Conservation (phyloP, 1,284 basidiomycete genomes). For the Cutaneotrichosporon dermatis region DNA sequence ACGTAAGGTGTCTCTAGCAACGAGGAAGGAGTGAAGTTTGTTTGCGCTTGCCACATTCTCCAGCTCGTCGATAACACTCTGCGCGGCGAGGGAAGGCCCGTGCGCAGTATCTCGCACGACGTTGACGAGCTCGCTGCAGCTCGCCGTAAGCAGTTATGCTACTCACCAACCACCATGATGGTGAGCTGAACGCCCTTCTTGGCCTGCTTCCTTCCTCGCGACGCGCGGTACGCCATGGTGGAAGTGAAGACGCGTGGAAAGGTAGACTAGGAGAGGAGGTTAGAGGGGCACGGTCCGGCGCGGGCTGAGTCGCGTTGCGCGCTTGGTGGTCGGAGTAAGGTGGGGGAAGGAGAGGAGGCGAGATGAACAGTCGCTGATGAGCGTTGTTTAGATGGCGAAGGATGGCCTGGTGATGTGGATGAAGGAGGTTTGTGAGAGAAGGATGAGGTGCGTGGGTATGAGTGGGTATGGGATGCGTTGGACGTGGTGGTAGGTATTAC, state of each 20-base stretch:
- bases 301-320: not conserved
- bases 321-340: not conserved
- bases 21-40: too few species aligned
- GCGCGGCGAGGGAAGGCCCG: not conserved
- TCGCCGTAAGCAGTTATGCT: not conserved
- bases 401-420: not conserved
- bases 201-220: slow-evolving; percentile 80
- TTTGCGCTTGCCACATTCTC: too few species aligned
- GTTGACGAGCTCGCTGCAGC: not conserved
- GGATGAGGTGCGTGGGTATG: not conserved
- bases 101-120: not conserved
- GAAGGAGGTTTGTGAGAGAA: not conserved
- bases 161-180: slow-evolving; percentile 83
- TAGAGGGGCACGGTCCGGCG: slow-evolving; percentile 7
- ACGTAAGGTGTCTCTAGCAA: too few species aligned
- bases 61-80: too few species aligned
- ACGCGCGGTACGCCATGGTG: slow-evolving; percentile 59
- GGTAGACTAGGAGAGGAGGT: not conserved
- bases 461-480: not conserved
- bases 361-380: not conserved
- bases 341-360: not conserved
- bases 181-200: slow-evolving; percentile 98
- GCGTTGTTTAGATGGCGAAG: too few species aligned
- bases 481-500: not conserved
- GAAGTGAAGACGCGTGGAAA: not conserved